phyloP scores from a whole-genome alignment of 2,329 filamentous ascomycete genomes.

The Sporothrix sp. region DNA sequence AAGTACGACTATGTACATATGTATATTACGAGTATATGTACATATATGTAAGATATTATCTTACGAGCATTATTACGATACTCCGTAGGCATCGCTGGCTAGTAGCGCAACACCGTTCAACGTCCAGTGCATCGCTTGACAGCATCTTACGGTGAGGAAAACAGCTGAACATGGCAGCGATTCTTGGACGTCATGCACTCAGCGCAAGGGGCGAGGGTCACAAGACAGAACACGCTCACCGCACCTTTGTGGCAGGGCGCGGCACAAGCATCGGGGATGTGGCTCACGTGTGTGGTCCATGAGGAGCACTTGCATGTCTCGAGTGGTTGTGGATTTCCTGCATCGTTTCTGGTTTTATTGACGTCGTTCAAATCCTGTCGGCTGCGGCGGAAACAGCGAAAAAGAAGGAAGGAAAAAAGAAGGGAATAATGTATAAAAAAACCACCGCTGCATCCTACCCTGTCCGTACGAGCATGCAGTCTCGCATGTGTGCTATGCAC shows the following conservation, averaged over 20 bases:
- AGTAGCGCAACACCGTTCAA: not conserved
- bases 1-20: too few relatives aligned
- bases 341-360: not conserved
- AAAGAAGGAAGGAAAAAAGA: not conserved
- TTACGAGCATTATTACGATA: too few relatives aligned
- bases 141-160: not conserved
- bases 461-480: too few relatives aligned
- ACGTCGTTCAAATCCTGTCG: not conserved
- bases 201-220: not conserved
- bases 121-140: not conserved
- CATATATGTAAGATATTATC: too few relatives aligned
- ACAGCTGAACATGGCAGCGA: too few relatives aligned
- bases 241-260: conserved; percentile 1
- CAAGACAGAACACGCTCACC: conserved; percentile 1
- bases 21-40: too few relatives aligned
- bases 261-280: too few relatives aligned
- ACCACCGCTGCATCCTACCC: not conserved
- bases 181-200: too few relatives aligned
- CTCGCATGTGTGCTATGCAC: too few relatives aligned
- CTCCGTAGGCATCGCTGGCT: too few relatives aligned
- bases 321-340: not conserved
- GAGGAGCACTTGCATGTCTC: not conserved
- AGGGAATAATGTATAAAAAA: too few relatives aligned
- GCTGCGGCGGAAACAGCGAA: conserved; percentile 8
- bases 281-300: not conserved